Conservation (phyloP, 768 basidiomycete species). For the Rickenella mellea region DNA sequence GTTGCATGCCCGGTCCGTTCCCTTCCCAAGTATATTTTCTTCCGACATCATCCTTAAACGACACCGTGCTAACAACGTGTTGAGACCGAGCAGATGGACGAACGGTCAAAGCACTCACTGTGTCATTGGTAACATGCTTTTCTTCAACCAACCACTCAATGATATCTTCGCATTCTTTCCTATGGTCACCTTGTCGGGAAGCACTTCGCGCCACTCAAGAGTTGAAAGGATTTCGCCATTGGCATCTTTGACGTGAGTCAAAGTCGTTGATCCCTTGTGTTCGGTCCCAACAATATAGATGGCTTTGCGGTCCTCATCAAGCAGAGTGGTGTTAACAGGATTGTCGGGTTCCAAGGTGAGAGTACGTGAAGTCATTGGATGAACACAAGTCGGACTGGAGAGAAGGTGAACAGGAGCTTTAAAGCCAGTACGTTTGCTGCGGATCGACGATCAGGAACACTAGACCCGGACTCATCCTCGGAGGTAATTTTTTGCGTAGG, state of each 20-base stretch:
- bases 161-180: constrained; percentile 21
- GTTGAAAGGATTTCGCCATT: constrained; percentile 25
- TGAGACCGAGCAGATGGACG: no score
- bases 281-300: constrained; percentile 29
- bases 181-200: constrained; percentile 28
- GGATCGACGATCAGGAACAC: no score
- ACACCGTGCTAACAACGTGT: constrained; percentile 23
- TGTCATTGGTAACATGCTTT: constrained; percentile 30
- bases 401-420: no score
- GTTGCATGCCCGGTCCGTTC: constrained; percentile 21
- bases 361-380: no score
- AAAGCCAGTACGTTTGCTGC: no score
- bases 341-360: constrained; percentile 31
- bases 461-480: no score
- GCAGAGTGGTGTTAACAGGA: constrained; percentile 31
- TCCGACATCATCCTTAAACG: constrained; percentile 23
- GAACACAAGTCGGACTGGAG: no score
- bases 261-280: constrained; percentile 17
- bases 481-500: no score
- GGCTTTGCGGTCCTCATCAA: constrained; percentile 19
- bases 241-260: constrained; percentile 24
- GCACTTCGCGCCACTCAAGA: constrained; percentile 28
- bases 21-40: constrained; percentile 34
- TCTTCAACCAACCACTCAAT: constrained; percentile 28
- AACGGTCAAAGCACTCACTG: constrained; percentile 18